phyloP scores from a whole-genome alignment of 352 stramenopile genomes.

The Phytophthora hibernalis region DNA sequence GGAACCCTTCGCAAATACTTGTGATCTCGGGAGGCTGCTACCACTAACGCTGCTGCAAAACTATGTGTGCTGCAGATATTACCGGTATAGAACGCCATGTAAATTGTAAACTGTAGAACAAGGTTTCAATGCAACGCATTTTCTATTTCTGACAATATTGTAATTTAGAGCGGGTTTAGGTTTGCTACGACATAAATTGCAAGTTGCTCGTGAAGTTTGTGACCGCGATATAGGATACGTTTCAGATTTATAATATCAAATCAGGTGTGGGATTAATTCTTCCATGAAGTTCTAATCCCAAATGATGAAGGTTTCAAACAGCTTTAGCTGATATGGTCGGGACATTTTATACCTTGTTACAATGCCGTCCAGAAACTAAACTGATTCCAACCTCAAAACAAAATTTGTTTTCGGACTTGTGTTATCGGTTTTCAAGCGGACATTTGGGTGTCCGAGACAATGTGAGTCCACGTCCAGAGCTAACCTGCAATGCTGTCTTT shows the following conservation, averaged over 20 bases:
- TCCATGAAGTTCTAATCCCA: constrained; percentile 86
- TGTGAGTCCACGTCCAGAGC: background rate
- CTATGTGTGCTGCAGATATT: too few species aligned
- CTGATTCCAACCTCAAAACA: constrained; percentile 59
- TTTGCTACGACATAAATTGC: background rate
- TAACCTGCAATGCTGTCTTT: background rate
- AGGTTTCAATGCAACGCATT: too few species aligned
- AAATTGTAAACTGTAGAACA: too few species aligned
- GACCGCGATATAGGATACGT: background rate
- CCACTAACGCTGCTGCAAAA: too few species aligned
- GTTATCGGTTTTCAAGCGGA: background rate
- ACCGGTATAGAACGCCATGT: too few species aligned
- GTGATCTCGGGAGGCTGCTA: too few species aligned
- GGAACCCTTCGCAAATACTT: too few species aligned
- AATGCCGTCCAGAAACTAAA: constrained; percentile 73
- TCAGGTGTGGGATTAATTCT: constrained; percentile 85
- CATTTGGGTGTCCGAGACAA: background rate
- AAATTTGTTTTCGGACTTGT: background rate
- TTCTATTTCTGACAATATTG: background rate
- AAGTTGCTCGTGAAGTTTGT: background rate
- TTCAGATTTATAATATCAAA: constrained; percentile 11
- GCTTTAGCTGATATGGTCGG: constrained; percentile 73
- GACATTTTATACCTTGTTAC: constrained; percentile 85
- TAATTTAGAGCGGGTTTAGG: background rate
- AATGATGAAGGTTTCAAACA: constrained; percentile 88